Evolutionary conservation across 768 basidiomycete species (phyloP), one percentile per base, ranked within the genome.

Genomic region (Serendipita sp.): DNA sequence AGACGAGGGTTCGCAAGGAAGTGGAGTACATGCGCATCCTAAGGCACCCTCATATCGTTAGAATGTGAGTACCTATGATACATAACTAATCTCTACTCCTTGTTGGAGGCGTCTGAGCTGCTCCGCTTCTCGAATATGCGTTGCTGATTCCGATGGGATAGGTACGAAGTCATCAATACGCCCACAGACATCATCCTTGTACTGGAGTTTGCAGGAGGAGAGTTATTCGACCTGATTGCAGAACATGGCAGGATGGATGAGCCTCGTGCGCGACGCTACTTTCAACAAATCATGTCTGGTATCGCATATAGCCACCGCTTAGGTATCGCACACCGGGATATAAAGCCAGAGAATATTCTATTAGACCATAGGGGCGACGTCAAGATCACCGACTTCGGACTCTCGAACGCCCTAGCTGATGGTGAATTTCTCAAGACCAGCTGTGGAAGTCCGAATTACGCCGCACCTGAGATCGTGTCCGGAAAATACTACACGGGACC

Each of bases 351-450:
- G 73, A 98, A 98, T 69, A 83, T 94, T 13, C 80, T 92, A 16
- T 79, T 91, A 3, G 86, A 88, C 61, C 82, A 86, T 69, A 78
- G 86, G 64, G 90, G 89, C 69, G 85, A 78, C 65, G 75, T 98
- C 74, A 99, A 99, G 75, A 97, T 99, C 65, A 94, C 92, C n/a
- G 96, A 99, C 76, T 99, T 98, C 71, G 96, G 96, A 1, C 77
- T 99, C 61, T 90, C 90, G 2, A 97, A 94, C 72, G 88, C 94
- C 71, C 94, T 97, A 76, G 86, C 85, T 69, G 95, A 98, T 68
- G 96, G 95, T 1, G 91, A 93, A 70, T 98, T 97, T 73, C 77
- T 99, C 63, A 91, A 92, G 69, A 99, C 96, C 7, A 94, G 90
- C 67, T 99, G 96, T 72, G 95, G 96, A 0, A 93, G 90, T 71